Conservation (phyloP, 2,329 filamentous ascomycete species). For the Colletotrichum phormii region DNA sequence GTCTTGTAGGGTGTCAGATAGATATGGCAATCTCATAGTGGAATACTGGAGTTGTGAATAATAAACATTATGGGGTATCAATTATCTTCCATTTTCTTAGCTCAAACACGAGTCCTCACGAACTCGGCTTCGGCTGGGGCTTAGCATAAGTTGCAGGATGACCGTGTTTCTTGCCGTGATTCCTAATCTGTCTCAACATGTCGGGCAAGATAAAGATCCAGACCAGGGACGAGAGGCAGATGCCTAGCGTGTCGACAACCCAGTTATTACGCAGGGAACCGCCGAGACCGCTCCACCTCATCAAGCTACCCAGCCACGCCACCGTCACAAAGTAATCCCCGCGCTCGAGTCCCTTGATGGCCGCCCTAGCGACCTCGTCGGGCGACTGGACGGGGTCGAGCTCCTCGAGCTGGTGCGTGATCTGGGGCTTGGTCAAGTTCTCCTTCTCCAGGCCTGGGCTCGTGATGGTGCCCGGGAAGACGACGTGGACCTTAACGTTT, state of each 20-base stretch:
- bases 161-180: conserved; percentile 67
- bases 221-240: conserved; percentile 63
- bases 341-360: conserved; percentile 80
- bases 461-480: conserved; percentile 87
- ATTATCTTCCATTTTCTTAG: background rate
- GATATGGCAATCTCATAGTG: no score
- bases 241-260: conserved; percentile 66
- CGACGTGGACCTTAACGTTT: conserved; percentile 81
- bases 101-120: background rate
- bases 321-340: conserved; percentile 86
- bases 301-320: conserved; percentile 75
- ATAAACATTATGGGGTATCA: conserved; percentile 20
- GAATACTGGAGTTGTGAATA: background rate
- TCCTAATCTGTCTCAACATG: conserved; percentile 68
- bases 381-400: conserved; percentile 84
- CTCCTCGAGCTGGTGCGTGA: conserved; percentile 84
- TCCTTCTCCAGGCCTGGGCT: conserved; percentile 81
- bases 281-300: conserved; percentile 73
- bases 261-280: conserved; percentile 69
- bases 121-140: conserved; percentile 33
- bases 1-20: no score
- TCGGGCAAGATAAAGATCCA: conserved; percentile 70
- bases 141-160: conserved; percentile 63
- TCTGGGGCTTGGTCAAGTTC: conserved; percentile 80
- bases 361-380: conserved; percentile 77